A percentile compares a stretch with the other conserved stretches of the same genome.
phyloP scores from a whole-genome alignment of 352 stramenopile species.

The Phytophthora boehmeriae region DNA sequence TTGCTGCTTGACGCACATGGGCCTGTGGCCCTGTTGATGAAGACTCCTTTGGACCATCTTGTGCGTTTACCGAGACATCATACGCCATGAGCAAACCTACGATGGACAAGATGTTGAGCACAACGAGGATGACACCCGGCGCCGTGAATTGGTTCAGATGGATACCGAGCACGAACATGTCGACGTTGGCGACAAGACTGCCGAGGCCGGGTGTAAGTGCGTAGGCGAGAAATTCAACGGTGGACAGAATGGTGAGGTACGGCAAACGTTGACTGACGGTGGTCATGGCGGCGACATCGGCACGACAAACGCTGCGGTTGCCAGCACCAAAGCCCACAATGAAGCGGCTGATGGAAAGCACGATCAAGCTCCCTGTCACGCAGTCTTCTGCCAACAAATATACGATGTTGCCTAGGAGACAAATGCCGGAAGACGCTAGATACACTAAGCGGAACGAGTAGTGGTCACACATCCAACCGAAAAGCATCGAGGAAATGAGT shows the following conservation, averaged over 20 bases:
- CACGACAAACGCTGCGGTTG: slow-evolving; percentile 76
- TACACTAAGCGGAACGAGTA: slow-evolving; percentile 81
- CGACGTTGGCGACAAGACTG: slow-evolving; percentile 55
- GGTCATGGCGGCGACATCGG: slow-evolving; percentile 71
- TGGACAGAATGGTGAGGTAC: slow-evolving; percentile 75
- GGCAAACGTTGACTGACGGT: slow-evolving; percentile 65
- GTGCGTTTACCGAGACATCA: slow-evolving; percentile 50
- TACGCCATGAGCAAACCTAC: slow-evolving; percentile 58
- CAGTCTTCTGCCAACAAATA: slow-evolving; percentile 64
- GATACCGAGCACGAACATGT: slow-evolving; percentile 57
- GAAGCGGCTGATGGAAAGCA: slow-evolving; percentile 69
- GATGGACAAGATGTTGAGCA: slow-evolving; percentile 65
- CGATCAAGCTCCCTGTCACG: slow-evolving; percentile 48
- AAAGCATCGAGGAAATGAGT: slow-evolving; percentile 75
- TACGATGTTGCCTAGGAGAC: slow-evolving; percentile 64
- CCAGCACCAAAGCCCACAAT: slow-evolving; percentile 75
- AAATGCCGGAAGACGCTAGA: slow-evolving; percentile 63
- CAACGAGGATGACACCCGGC: slow-evolving; percentile 57
- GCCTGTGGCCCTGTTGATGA: slow-evolving; percentile 25
- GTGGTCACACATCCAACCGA: slow-evolving; percentile 77
- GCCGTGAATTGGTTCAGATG: slow-evolving; percentile 74
- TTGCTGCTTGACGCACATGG: slow-evolving; percentile 17
- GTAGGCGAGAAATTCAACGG: slow-evolving; percentile 82
- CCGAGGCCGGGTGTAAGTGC: slow-evolving; percentile 67
- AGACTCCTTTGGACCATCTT: slow-evolving; percentile 52